phyloP scores from a whole-genome alignment of 768 basidiomycete species.

The Auriculariales sp. region DNA sequence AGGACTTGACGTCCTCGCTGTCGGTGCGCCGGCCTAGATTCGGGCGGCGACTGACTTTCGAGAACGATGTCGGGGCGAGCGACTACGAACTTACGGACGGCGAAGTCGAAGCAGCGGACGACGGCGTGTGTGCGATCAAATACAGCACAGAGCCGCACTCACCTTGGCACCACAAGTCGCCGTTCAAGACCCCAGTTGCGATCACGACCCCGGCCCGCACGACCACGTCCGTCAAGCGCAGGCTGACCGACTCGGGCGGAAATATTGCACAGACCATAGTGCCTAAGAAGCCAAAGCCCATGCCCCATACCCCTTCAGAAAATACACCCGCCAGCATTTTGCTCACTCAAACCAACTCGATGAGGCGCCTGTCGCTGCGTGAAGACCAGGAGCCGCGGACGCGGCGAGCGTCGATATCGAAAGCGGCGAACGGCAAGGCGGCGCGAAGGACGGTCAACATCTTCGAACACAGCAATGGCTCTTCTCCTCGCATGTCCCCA shows the following conservation, averaged over 20 bases:
- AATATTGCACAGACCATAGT: background rate
- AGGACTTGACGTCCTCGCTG: background rate
- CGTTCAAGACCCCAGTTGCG: conserved; percentile 1
- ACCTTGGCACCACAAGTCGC: no score
- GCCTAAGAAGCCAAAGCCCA: background rate
- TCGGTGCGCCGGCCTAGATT: no score
- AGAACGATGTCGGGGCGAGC: background rate
- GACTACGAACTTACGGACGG: background rate
- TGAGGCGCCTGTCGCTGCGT: conserved; percentile 45
- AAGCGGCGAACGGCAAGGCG: no score
- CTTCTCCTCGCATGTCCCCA: conserved; percentile 18
- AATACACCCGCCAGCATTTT: background rate
- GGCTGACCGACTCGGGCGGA: background rate
- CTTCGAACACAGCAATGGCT: no score
- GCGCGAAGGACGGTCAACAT: no score
- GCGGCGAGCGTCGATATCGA: no score
- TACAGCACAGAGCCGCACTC: background rate
- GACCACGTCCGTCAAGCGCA: background rate
- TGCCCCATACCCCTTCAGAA: background rate
- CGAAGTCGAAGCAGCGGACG: background rate
- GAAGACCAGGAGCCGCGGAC: conserved; percentile 27
- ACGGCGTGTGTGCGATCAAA: background rate
- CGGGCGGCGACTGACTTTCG: background rate
- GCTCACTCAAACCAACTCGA: conserved; percentile 40
- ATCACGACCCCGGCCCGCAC: no score